Evolutionary conservation across 2,329 filamentous ascomycete genomes (phyloP).

Genomic region (Fusarium devonianum): DNA sequence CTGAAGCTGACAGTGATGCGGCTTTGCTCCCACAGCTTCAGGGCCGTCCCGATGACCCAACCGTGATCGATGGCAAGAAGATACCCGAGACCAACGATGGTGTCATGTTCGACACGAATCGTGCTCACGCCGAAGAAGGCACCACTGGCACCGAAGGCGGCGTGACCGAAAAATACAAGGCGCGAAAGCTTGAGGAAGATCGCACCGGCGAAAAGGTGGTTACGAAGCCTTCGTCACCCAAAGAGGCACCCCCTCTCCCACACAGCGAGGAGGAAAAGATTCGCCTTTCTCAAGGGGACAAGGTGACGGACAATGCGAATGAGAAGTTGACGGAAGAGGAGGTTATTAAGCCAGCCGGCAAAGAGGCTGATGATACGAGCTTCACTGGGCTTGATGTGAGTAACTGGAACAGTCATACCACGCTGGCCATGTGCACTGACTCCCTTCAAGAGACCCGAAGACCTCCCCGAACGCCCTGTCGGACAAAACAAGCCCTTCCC

Average conservation of each 20-base stretch:
- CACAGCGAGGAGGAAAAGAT: constrained; percentile 81
- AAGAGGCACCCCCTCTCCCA: constrained; percentile 82
- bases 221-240: constrained; percentile 83
- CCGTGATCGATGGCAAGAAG: constrained; percentile 64
- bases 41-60: constrained; percentile 60
- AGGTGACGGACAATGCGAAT: constrained; percentile 9
- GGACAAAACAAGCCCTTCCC: constrained; percentile 76
- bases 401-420: neutral
- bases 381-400: constrained; percentile 50
- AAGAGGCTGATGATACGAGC: constrained; percentile 46
- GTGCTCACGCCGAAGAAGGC: constrained; percentile 78
- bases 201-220: constrained; percentile 70
- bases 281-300: constrained; percentile 47
- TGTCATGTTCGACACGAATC: constrained; percentile 90
- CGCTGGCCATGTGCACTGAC: constrained; percentile 24
- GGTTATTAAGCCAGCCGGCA: constrained; percentile 46
- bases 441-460: constrained; percentile 72
- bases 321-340: constrained; percentile 16
- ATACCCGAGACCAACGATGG: constrained; percentile 74
- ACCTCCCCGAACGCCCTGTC: constrained; percentile 80
- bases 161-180: constrained; percentile 86
- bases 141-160: constrained; percentile 90
- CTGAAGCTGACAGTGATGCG: constrained; percentile 43
- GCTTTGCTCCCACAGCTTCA: constrained; percentile 55
- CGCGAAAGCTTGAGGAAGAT: constrained; percentile 71